Evolutionary conservation across 2,329 filamentous ascomycete genomes (phyloP).

Genomic region (Penicillium sp.): DNA sequence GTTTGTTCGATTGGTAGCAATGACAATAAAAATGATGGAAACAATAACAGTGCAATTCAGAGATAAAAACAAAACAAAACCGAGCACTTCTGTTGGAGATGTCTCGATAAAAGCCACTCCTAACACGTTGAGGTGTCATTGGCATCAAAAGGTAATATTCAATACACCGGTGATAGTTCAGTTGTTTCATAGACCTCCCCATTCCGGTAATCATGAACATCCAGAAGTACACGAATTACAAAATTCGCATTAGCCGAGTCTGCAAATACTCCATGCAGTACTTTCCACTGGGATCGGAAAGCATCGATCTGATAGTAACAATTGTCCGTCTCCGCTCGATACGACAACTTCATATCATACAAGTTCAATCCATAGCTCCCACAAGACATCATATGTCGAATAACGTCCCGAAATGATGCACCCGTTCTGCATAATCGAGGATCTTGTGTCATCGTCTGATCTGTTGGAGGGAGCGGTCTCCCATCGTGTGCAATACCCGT

Average conservation of each 20-base stretch:
- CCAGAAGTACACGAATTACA: background rate
- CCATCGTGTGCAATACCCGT: background rate
- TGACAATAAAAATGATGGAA: background rate
- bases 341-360: background rate
- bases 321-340: background rate
- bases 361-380: background rate
- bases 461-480: background rate
- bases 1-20: background rate
- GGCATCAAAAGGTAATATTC: background rate
- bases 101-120: background rate
- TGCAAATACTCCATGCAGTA: background rate
- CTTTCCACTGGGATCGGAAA: background rate
- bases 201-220: background rate
- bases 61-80: background rate
- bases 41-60: background rate
- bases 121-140: background rate
- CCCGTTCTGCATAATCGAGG: background rate
- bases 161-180: background rate
- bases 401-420: background rate
- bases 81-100: background rate
- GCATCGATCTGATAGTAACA: background rate
- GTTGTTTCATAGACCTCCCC: background rate
- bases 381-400: background rate
- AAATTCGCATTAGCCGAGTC: background rate
- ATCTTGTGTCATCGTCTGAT: background rate